Evolutionary conservation across 768 basidiomycete species (phyloP).

Genomic region (Boletus sp.): DNA sequence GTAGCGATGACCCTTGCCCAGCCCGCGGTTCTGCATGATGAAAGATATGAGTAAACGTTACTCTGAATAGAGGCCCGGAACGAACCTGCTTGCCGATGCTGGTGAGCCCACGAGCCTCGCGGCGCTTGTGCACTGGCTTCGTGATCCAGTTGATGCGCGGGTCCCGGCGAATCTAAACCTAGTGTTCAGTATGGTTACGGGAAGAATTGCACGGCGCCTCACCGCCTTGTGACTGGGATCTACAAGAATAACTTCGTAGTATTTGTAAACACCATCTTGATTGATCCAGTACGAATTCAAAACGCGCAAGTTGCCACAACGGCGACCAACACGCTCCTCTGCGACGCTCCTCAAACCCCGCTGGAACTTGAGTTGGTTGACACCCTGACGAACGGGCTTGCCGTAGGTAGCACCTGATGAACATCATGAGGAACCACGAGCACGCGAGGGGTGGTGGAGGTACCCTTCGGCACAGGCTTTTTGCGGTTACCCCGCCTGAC

Average conservation of each 20-base stretch:
- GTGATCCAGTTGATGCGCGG: conserved; percentile 98
- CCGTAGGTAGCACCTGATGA: conserved; percentile 89
- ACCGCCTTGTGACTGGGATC: conserved; percentile 94
- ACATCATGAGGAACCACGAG: not conserved
- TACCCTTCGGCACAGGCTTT: conserved; percentile 97
- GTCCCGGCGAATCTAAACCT: conserved; percentile 80
- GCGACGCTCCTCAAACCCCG: conserved; percentile 89
- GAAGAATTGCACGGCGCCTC: conserved; percentile 30
- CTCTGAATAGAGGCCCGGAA: not conserved
- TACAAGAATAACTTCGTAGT: conserved; percentile 98
- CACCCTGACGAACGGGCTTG: conserved; percentile 99
- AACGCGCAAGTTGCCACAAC: conserved; percentile 95
- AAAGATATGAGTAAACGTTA: conserved; percentile 1
- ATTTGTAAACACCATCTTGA: conserved; percentile 98
- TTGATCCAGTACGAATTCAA: conserved; percentile 99
- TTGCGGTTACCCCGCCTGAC: conserved; percentile 99
- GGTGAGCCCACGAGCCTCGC: conserved; percentile 97
- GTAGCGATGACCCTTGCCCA: conserved; percentile 93
- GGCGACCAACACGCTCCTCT: conserved; percentile 95
- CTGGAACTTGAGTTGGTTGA: conserved; percentile 99
- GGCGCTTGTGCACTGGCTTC: conserved; percentile 97
- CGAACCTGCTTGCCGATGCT: conserved; percentile 91
- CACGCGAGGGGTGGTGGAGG: not conserved
- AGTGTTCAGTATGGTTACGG: conserved; percentile 9
- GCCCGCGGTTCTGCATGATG: conserved; percentile 76